Evolutionary conservation across 495 filamentous ascomycete species (phyloP).

Genomic region (Chaetomium cochliodes): DNA sequence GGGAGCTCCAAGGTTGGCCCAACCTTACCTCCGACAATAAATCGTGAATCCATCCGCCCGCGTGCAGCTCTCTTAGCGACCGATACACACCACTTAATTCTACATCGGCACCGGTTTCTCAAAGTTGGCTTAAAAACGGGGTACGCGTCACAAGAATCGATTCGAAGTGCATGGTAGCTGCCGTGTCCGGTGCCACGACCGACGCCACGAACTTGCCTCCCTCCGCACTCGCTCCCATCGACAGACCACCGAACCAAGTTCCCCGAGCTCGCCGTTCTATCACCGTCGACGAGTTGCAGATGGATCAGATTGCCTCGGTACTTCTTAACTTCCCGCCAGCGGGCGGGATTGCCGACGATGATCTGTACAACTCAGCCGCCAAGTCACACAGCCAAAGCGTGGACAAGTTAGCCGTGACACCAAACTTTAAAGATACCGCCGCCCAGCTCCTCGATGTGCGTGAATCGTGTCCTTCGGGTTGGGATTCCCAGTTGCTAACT

Average conservation of each 20-base stretch:
- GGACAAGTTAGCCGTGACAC: conserved; percentile 28
- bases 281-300: conserved; percentile 20
- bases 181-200: conserved; percentile 4
- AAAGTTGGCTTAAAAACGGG: background rate
- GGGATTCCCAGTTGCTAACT: conserved; percentile 15
- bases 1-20: conserved; percentile 11
- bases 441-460: conserved; percentile 39
- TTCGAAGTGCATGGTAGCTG: background rate
- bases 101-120: background rate
- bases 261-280: background rate
- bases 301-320: conserved; percentile 41
- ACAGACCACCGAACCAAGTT: background rate
- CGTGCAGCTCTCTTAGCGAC: background rate
- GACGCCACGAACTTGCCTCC: background rate
- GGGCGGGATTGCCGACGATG: conserved; percentile 24
- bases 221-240: background rate
- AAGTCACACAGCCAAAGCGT: conserved; percentile 36
- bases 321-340: conserved; percentile 44
- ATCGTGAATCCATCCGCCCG: background rate
- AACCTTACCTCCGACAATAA: background rate
- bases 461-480: background rate
- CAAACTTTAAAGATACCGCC: conserved; percentile 23
- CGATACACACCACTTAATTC: background rate
- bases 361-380: conserved; percentile 33
- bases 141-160: background rate